Percentiles rank a stretch among this genome's conserved stretches.
These are phyloP conservation scores for Bullera alba DNA, from an alignment of 768 basidiomycete genomes.

Conservation along the genomic window DNA sequence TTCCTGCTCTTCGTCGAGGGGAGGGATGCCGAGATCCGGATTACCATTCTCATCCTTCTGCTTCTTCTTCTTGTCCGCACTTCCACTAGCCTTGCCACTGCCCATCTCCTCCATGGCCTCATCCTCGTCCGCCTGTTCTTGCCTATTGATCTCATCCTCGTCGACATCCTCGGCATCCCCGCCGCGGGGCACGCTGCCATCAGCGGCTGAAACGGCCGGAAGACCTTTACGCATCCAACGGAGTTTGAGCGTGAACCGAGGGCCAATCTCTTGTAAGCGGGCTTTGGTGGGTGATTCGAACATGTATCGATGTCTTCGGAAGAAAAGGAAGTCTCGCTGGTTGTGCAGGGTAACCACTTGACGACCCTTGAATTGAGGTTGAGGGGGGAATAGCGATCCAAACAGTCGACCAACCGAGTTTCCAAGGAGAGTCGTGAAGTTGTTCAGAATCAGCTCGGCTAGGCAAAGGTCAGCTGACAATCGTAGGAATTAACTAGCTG, in stretches of 20 bases:
- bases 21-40: constrained; percentile 23
- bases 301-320: constrained; percentile 89
- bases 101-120: constrained; percentile 37
- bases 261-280: constrained; percentile 92
- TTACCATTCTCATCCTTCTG: constrained; percentile 10
- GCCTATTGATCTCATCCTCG: constrained; percentile 9
- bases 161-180: constrained; percentile 31
- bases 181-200: constrained; percentile 39
- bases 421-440: constrained; percentile 87
- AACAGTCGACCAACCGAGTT: constrained; percentile 91
- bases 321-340: constrained; percentile 95
- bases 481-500: not conserved
- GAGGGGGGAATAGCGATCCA: constrained; percentile 88
- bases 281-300: constrained; percentile 88
- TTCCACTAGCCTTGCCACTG: constrained; percentile 27
- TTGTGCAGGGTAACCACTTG: constrained; percentile 97
- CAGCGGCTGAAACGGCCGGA: constrained; percentile 59
- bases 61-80: constrained; percentile 14
- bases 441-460: constrained; percentile 87
- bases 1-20: constrained; percentile 43
- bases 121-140: constrained; percentile 34
- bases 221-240: constrained; percentile 80
- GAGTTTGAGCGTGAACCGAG: constrained; percentile 90
- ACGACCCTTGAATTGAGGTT: constrained; percentile 89
- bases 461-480: not conserved